Evolutionary conservation across 2,329 filamentous ascomycete species (phyloP).

Genomic region (Arachnomyces sp.): DNA sequence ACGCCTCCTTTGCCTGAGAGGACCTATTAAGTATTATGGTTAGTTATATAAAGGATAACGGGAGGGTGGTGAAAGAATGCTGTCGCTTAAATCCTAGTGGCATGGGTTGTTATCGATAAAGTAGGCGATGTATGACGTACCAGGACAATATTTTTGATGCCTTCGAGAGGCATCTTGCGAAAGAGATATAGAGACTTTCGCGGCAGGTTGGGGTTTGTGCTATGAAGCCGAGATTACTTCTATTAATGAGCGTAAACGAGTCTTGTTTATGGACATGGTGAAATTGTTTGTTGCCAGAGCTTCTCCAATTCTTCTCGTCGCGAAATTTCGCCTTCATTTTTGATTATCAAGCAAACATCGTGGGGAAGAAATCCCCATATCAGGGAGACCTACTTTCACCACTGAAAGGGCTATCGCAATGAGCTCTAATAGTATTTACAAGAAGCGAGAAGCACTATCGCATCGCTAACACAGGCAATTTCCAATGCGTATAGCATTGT

Average conservation of each 20-base stretch:
- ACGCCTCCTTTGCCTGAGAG: conserved; percentile 97
- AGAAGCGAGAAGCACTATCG: too few relatives aligned
- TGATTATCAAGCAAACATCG: conserved; percentile 8
- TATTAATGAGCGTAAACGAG: background rate
- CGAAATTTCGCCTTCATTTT: background rate
- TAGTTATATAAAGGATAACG: background rate
- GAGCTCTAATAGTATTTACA: too few relatives aligned
- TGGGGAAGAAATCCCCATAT: too few relatives aligned
- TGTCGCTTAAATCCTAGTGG: background rate
- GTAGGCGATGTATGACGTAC: conserved; percentile 20
- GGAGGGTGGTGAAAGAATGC: background rate
- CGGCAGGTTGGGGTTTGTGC: background rate
- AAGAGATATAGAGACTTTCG: background rate
- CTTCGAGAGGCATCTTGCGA: conserved; percentile 31
- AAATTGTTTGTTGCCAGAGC: background rate
- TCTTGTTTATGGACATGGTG: background rate
- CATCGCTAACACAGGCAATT: too few relatives aligned
- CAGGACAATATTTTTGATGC: conserved; percentile 37
- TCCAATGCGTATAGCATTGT: too few relatives aligned
- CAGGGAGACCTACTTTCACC: too few relatives aligned
- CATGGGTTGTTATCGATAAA: conserved; percentile 33
- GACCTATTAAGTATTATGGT: conserved; percentile 37
- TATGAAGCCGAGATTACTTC: too few relatives aligned
- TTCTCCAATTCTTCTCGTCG: background rate
- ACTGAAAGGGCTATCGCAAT: too few relatives aligned